Conservation (phyloP, 2,329 filamentous ascomycete species). For the Emergomyces orientalis region DNA sequence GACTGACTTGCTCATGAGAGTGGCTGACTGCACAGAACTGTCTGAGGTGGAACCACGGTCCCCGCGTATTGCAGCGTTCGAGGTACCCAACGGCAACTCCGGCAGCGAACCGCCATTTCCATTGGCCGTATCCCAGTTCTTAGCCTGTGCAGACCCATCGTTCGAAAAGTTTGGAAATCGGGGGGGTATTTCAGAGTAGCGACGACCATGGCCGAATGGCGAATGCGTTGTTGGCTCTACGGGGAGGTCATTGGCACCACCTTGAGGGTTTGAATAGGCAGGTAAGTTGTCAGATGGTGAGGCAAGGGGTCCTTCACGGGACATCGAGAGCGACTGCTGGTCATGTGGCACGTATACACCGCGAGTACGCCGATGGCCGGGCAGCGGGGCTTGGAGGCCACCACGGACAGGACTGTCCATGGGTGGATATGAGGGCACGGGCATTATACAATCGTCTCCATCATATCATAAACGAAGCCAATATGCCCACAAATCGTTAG, state of each 20-base stretch:
- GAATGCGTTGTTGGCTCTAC: background rate
- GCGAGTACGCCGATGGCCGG: conserved; percentile 6
- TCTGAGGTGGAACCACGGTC: background rate
- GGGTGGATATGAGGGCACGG: conserved; percentile 10
- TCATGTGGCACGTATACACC: background rate
- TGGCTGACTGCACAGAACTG: background rate
- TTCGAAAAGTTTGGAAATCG: background rate
- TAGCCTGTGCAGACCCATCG: background rate
- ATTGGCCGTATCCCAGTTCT: background rate
- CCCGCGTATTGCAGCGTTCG: background rate
- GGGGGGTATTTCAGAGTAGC: background rate
- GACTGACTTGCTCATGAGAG: background rate
- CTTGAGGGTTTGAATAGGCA: background rate
- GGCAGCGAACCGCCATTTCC: background rate
- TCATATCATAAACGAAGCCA: conserved; percentile 10
- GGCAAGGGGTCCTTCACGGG: background rate
- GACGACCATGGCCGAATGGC: background rate
- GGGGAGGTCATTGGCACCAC: background rate
- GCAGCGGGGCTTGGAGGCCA: conserved; percentile 10
- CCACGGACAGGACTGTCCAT: conserved; percentile 14
- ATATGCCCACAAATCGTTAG: conserved; percentile 2
- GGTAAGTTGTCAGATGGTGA: background rate
- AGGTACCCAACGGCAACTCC: background rate
- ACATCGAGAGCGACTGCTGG: background rate
- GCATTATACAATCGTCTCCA: conserved; percentile 13